Base-by-base conservation (phyloP, 2,329 filamentous ascomycete species). In the Grosmannia huntii region DNA sequence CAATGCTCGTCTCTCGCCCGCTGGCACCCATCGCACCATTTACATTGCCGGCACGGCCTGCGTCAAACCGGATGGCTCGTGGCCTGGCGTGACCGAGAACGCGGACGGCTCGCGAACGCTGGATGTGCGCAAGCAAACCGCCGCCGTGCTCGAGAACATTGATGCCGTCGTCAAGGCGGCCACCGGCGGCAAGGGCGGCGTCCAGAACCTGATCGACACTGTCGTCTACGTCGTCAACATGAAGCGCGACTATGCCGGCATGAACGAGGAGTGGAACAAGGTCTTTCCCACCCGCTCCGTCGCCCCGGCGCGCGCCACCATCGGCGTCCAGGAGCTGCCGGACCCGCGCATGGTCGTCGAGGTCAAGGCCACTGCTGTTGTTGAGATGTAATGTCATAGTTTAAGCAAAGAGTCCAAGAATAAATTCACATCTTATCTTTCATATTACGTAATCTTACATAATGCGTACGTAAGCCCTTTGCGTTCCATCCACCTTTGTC, bases 201-300 rank as follows among this genome's bases (percentile, higher is more conserved):
- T 74, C 19, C 61, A 67, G 19, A 73, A 73, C 60, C 61, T 73
- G 5, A 69, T 74, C 23, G 71, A 74, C 51, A 65, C 72, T 3
- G 69, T 70, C 12, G 71, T 75, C 12, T 75, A 73, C 56, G 63
- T 75, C 5, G 50, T 71, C 11, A 70, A 75, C 59, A 74, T 74
- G 70, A 67, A 73, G 60, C 65, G 62, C 0, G 65, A 76, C 33
- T 75, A 76, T 59, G 66, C 67, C 5, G 73, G 69, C 19, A 75
- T 75, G 72, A 75, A 76, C 55, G 72, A 73, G 62, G 73, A 72
- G 62, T 75, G 73, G 73, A 75, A 75, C 60, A 72, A 72, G 62
- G 67, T 75, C 9, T 76, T 72, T 60, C 31, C 66, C 16, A 67
- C 68, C 36, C 67, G 71, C 7, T 65, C 61, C 1, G 66, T 62